phyloP scores from a whole-genome alignment of 371 early-diverging fungal genomes.

The Synchytrium microbalum region DNA sequence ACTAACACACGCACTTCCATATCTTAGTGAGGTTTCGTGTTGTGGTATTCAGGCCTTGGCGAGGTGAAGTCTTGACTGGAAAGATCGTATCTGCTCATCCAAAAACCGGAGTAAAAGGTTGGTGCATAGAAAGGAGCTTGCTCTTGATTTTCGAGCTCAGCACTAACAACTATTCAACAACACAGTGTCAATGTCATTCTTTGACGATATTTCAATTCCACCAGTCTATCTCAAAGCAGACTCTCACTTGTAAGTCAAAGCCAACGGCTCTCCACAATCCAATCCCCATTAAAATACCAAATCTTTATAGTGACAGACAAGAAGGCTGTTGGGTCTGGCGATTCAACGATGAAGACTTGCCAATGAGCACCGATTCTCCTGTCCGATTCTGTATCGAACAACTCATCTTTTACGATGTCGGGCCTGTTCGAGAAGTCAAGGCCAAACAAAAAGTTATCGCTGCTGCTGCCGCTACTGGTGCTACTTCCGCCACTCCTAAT shows the following conservation, averaged over 20 bases:
- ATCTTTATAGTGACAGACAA: too few relatives aligned
- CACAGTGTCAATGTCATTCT: conserved; percentile 76
- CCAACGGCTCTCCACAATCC: neutral
- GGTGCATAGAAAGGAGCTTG: too few relatives aligned
- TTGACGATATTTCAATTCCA: conserved; percentile 85
- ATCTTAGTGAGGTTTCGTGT: conserved; percentile 67
- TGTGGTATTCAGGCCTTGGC: conserved; percentile 85
- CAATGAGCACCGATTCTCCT: conserved; percentile 70
- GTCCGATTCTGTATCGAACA: conserved; percentile 71
- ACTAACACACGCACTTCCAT: too few relatives aligned
- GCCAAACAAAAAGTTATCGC: too few relatives aligned
- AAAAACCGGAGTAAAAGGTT: conserved; percentile 57
- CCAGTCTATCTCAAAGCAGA: conserved; percentile 35
- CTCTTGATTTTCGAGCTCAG: too few relatives aligned
- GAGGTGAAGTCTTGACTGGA: conserved; percentile 78
- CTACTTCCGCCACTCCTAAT: too few relatives aligned
- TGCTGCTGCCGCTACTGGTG: too few relatives aligned
- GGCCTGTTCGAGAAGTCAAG: conserved; percentile 37
- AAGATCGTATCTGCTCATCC: conserved; percentile 62
- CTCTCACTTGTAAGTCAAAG: conserved; percentile 48
- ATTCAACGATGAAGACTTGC: conserved; percentile 73
- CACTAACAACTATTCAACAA: conserved; percentile 2
- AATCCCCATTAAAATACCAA: too few relatives aligned
- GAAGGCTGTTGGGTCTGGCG: conserved; percentile 75
- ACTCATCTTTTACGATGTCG: conserved; percentile 71